Conservation (phyloP, 2,329 filamentous ascomycete genomes). For the Claviceps paspali region DNA sequence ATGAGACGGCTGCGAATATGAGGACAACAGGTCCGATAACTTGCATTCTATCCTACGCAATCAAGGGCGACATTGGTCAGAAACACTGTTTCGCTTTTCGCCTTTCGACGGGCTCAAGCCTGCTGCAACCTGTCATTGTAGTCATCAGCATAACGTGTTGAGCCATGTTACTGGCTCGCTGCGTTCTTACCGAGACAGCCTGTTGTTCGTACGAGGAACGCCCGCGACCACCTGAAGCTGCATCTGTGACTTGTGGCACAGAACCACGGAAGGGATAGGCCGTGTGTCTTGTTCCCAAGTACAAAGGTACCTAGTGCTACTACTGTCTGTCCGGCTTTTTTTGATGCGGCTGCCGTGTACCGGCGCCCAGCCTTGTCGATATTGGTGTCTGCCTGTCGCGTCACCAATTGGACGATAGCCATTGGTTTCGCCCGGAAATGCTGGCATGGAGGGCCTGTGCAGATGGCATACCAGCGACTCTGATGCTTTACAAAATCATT, state of each 20-base stretch:
- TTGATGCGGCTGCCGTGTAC: background rate
- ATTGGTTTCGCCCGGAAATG: background rate
- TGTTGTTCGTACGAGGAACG: background rate
- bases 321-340: no score
- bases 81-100: background rate
- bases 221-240: background rate
- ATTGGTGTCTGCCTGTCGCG: background rate
- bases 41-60: background rate
- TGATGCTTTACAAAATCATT: no score
- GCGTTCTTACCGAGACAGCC: background rate
- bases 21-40: no score
- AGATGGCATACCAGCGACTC: no score
- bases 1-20: background rate
- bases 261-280: no score
- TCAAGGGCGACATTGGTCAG: background rate
- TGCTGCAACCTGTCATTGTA: background rate
- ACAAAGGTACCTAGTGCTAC: no score
- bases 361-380: constrained; percentile 1
- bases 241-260: background rate
- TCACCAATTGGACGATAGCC: background rate
- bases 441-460: no score
- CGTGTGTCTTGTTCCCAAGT: no score
- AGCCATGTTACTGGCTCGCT: background rate
- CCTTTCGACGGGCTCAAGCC: no score
- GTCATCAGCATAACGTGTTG: no score